These are phyloP conservation scores for Rehmannia glutinosa DNA, from an alignment of 257 asterid genomes.

Conservation along the genomic window DNA sequence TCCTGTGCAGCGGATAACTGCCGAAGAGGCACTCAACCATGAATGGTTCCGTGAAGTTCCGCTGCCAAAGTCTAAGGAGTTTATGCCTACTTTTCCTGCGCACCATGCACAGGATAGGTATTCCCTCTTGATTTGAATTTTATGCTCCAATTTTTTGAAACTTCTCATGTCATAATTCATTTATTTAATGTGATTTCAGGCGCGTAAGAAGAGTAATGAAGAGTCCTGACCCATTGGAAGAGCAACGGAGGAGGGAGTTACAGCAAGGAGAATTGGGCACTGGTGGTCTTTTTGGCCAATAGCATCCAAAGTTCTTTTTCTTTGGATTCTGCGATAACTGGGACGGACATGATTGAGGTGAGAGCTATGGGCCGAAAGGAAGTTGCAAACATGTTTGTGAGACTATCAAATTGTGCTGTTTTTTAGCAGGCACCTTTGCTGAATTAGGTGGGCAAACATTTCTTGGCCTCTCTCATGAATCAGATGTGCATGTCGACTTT, in stretches of 20 bases:
- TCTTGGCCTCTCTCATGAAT: constrained; percentile 20
- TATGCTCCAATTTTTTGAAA: background rate
- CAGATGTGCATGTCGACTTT: constrained; percentile 22
- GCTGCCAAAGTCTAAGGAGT: constrained; percentile 76
- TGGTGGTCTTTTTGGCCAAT: constrained; percentile 85
- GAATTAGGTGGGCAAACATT: constrained; percentile 36
- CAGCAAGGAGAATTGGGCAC: constrained; percentile 65
- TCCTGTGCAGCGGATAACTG: constrained; percentile 61
- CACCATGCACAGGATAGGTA: constrained; percentile 87
- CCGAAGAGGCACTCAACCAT: constrained; percentile 75
- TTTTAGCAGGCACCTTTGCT: constrained; percentile 55
- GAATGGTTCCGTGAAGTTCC: constrained; percentile 87
- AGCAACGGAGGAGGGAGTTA: constrained; percentile 66
- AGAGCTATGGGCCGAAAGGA: constrained; percentile 39
- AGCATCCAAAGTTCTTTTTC: constrained; percentile 12
- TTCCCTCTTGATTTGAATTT: background rate
- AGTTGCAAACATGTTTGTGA: constrained; percentile 34
- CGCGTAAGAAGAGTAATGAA: constrained; percentile 55
- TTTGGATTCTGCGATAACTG: constrained; percentile 24
- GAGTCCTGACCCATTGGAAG: constrained; percentile 89
- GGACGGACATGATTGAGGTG: constrained; percentile 38
- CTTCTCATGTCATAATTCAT: background rate
- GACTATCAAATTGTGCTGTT: constrained; percentile 39
- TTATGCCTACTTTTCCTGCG: constrained; percentile 88
- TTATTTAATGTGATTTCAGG: constrained; percentile 29